Base-by-base conservation (phyloP, 257 asterid genomes). In the Euphrasia confusa region DNA sequence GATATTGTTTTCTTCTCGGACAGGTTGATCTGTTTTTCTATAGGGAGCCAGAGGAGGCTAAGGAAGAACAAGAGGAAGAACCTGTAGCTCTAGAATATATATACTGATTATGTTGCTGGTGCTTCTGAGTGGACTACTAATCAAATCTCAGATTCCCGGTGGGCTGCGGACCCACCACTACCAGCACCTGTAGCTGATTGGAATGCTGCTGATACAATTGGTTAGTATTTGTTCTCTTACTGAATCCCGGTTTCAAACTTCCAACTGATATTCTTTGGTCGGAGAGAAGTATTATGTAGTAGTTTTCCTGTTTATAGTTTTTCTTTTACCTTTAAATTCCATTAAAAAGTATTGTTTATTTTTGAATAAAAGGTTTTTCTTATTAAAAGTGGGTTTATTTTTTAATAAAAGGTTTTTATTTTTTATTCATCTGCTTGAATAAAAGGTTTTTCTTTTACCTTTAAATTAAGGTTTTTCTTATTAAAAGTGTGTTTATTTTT, bases 81-180 rank as follows among this genome's bases (percentile, higher is more conserved):
- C 77, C 79, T 4, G 83, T 79, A 21, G 44, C 70, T 8, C 60
- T 68, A 2, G 83, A 80, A n/a, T n/a, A n/a, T n/a, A 47, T 77
- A 74, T 72, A 65, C 73, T 27, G 85, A 77, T 11, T 77, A 71
- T 30, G 17, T 64, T 2, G 71, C 63, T 32, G 54, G 44, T 17
- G 80, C 74, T 28, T 81, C 49, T 37, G 87, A 81, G 14, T 81
- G 84, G 80, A 54, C 82, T 7, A 81, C 73, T 42, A 68, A 65
- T 30, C 77, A 74, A 62, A 78, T 81, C 64, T 82, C 82, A 1
- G 82, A 81, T 21, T 65, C 75, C 26, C 82, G 71, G 24, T 78
- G 82, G 84, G 14, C 63, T 40, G 69, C 84, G 1, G 80, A 76
- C 3, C 11, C 60, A n/a, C n/a, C n/a, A n/a, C n/a, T n/a, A 7